Base-by-base conservation (phyloP, 1,284 basidiomycete species). In the Sanguinoderma infundibulare region DNA sequence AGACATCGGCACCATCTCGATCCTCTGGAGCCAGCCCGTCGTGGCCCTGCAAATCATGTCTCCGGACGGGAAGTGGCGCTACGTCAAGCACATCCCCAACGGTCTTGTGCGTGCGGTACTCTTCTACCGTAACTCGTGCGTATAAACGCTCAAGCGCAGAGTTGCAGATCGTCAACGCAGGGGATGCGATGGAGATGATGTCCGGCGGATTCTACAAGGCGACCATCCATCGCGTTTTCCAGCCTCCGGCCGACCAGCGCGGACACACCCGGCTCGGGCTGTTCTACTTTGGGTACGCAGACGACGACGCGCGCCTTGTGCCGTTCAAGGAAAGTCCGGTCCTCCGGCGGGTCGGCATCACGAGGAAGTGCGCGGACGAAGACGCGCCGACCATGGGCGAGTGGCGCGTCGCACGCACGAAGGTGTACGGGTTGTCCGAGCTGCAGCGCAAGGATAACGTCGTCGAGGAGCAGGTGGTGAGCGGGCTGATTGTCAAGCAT, bases 11-110 rank as follows among this genome's bases (percentile, higher is more conserved):
- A 81, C 77, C 2, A 74, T 89, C 55, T 82, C 81, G 0, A 79
- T 87, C 8, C 72, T 88, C 6, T 87, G 81, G 75, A 84, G 83
- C 51, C 87, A 88, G 60, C 86, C 86, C 0, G 79, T 88, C 0
- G 75, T 82, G 1, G 85, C 77, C 0, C 75, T 88, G 17, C 87
- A 89, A 57, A 86, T 89, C 50, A 72, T 84, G 8, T 76, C 78
- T 0, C 77, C 68, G 6, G 81, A 85, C 42, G 82, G 81, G 0
- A 76, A 71, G 24, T 89, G 87, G 87, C 78, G 80, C 55, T 89
- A 84, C 83, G 75, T 86, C 12, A 81, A 74, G 64, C 85, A 89
- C 67, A 76, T 87, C 15, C 81, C 84, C 3, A 86, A 87, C 59
- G 85, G 84, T 0, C 68, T 87, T 34, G 86, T 87, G 63, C 10